Percentiles rank a stretch among this genome's conserved stretches.
These are phyloP conservation scores for Murraya paniculata DNA, from an alignment of 345 rosid genomes.

Conservation along the genomic window DNA sequence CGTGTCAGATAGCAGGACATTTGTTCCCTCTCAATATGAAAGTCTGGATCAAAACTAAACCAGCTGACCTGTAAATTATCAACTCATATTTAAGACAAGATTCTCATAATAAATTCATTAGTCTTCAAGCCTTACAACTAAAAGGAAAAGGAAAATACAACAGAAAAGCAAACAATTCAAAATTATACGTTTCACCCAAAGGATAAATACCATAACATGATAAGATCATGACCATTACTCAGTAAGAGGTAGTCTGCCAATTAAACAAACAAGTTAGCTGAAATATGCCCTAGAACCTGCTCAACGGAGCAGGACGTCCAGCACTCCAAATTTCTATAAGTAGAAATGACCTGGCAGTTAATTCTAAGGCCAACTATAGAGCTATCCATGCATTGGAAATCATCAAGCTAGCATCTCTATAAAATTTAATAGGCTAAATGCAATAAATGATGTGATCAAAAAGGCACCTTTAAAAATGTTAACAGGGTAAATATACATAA, in stretches of 20 bases:
- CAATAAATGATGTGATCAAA: not conserved
- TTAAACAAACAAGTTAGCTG: not conserved
- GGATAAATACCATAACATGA: not conserved
- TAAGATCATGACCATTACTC: not conserved
- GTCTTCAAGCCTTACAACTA: not conserved
- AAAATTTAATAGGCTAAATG: too few species aligned
- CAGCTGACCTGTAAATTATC: constrained; percentile 65
- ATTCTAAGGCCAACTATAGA: not conserved
- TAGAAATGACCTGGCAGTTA: not conserved
- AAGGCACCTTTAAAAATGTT: not conserved
- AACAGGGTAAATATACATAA: not conserved
- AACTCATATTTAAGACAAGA: constrained; percentile 23
- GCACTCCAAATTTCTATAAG: not conserved
- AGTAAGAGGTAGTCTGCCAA: not conserved
- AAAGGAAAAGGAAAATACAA: not conserved
- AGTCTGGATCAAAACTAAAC: constrained; percentile 95
- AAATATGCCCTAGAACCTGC: not conserved
- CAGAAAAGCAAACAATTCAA: not conserved
- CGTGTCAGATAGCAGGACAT: constrained; percentile 96
- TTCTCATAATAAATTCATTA: constrained; percentile 5
- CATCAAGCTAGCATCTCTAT: too few species aligned
- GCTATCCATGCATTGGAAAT: not conserved
- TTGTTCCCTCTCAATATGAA: constrained; percentile 86
- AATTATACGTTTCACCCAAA: not conserved
- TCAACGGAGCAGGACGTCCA: not conserved